A percentile compares a stretch with the other conserved stretches of the same genome.
Evolutionary conservation across 139 green algal genomes (phyloP).

Genomic region (Asterochloris erici): DNA sequence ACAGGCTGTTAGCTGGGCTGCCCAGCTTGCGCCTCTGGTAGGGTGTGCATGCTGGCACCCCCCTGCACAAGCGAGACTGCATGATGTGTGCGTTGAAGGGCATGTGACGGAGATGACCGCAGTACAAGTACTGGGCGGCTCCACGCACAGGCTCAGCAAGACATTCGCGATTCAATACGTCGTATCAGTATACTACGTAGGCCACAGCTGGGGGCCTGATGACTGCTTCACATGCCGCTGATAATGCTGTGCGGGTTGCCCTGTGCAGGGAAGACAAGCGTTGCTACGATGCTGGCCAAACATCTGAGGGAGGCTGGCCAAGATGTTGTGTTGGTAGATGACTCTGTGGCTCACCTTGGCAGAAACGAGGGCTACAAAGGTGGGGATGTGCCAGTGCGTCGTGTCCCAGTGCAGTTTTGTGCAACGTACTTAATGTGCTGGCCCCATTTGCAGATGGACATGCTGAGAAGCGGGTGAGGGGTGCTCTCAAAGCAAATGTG

Average conservation of each 20-base stretch:
- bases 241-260: conserved; percentile 83
- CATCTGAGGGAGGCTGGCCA: conserved; percentile 31
- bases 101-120: too few species aligned
- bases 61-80: too few species aligned
- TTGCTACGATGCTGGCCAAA: conserved; percentile 41
- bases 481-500: conserved; percentile 60
- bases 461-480: conserved; percentile 82
- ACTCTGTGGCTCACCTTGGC: conserved; percentile 64
- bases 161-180: too few species aligned
- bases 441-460: conserved; percentile 33
- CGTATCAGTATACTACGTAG: too few species aligned
- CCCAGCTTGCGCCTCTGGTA: too few species aligned
- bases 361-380: conserved; percentile 68
- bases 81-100: too few species aligned
- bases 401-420: not conserved
- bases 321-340: conserved; percentile 64
- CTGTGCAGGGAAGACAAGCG: conserved; percentile 75
- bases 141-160: too few species aligned
- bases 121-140: too few species aligned
- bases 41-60: too few species aligned
- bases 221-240: conserved; percentile 76
- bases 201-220: too few species aligned
- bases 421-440: not conserved
- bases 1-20: too few species aligned
- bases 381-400: conserved; percentile 3